Percentiles rank a stretch among this genome's conserved stretches.
phyloP scores from a whole-genome alignment of 352 stramenopile species.

The Lagenidium giganteum region DNA sequence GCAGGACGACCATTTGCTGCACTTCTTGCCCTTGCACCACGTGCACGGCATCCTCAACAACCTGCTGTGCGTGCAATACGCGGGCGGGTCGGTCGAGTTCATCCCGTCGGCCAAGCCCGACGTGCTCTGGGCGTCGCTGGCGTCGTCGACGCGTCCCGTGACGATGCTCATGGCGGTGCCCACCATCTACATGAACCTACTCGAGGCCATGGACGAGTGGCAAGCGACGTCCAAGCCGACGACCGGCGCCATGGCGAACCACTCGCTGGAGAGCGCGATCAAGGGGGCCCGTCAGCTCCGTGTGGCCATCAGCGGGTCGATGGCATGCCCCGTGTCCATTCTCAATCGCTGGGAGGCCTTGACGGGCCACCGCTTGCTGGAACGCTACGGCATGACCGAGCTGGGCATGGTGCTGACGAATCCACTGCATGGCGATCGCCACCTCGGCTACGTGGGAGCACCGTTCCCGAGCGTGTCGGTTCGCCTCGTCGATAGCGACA shows the following conservation, averaged over 20 bases:
- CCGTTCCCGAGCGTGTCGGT: conserved; percentile 74
- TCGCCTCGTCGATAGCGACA: conserved; percentile 65
- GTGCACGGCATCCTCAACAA: conserved; percentile 89
- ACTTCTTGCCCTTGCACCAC: conserved; percentile 86
- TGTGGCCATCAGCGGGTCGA: conserved; percentile 64
- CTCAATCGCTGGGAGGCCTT: conserved; percentile 66
- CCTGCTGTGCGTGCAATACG: conserved; percentile 58
- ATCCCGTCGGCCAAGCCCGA: conserved; percentile 37
- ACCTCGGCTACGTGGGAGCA: conserved; percentile 73
- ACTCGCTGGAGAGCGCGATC: conserved; percentile 5
- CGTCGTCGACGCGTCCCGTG: conserved; percentile 11
- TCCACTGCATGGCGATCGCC: conserved; percentile 43
- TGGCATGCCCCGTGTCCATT: conserved; percentile 71
- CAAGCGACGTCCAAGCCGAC: conserved; percentile 4
- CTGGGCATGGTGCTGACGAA: conserved; percentile 88
- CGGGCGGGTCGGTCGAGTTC: conserved; percentile 72
- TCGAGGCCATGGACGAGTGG: conserved; percentile 48
- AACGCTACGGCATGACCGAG: conserved; percentile 90
- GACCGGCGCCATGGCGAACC: too few species aligned
- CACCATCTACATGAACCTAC: conserved; percentile 82
- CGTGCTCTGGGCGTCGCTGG: conserved; percentile 51
- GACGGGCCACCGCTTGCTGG: conserved; percentile 72
- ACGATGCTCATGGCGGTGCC: conserved; percentile 87
- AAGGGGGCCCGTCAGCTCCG: conserved; percentile 10
- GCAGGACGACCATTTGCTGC: conserved; percentile 57